Evolutionary conservation across 2,329 filamentous ascomycete genomes (phyloP).

Genomic region (Sporothrix inflata): DNA sequence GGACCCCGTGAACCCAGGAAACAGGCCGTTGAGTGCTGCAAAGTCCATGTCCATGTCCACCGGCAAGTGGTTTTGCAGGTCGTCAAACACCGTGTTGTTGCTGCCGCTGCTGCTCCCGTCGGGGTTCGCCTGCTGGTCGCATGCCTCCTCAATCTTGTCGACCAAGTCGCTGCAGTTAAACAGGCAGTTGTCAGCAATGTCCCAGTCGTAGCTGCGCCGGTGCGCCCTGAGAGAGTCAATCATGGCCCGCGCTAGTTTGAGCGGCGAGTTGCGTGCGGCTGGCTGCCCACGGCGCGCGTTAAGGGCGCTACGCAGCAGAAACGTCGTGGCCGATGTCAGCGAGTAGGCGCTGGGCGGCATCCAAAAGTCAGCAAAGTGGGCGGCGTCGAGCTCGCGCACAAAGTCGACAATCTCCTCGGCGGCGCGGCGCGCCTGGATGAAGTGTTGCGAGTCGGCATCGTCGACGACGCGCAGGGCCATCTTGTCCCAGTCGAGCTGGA

Average conservation of each 20-base stretch:
- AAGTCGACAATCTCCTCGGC: conserved; percentile 17
- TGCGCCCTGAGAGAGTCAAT: neutral
- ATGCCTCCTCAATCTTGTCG: conserved; percentile 19
- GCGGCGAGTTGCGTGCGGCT: neutral
- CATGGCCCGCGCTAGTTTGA: neutral
- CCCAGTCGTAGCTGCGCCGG: neutral
- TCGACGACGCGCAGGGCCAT: neutral
- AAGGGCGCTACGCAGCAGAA: neutral
- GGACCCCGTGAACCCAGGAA: neutral
- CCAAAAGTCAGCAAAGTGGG: conserved; percentile 10
- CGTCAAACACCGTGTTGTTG: neutral
- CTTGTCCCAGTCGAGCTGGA: conserved; percentile 1
- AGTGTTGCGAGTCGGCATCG: conserved; percentile 3
- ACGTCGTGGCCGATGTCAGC: conserved; percentile 9
- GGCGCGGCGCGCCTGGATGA: conserved; percentile 8
- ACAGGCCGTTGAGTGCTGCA: neutral
- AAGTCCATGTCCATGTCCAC: neutral
- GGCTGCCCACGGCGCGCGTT: neutral
- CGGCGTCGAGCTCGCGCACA: conserved; percentile 10
- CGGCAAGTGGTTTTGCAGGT: neutral
- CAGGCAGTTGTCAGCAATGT: conserved; percentile 17
- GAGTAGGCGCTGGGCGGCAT: conserved; percentile 8
- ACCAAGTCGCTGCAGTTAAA: conserved; percentile 20
- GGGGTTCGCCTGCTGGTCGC: neutral
- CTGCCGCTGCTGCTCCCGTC: neutral